phyloP scores from a whole-genome alignment of 2,329 filamentous ascomycete genomes.

The Venturia carpophila region DNA sequence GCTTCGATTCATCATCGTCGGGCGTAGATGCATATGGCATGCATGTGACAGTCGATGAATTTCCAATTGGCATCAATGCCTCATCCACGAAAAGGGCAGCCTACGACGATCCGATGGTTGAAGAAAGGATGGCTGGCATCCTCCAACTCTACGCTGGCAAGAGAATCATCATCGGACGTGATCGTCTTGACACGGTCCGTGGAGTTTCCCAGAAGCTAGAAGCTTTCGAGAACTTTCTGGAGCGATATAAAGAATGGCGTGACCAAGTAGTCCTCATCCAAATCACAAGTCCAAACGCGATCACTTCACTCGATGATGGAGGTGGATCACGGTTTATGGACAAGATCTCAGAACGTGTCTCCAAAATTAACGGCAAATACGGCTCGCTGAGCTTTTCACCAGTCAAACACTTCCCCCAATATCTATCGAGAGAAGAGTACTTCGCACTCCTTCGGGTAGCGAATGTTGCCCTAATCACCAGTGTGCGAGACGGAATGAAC shows the following conservation, averaged over 20 bases:
- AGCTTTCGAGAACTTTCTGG: constrained; percentile 87
- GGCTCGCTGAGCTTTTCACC: constrained; percentile 84
- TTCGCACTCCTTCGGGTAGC: constrained; percentile 86
- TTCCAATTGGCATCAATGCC: constrained; percentile 92
- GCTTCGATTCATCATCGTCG: constrained; percentile 77
- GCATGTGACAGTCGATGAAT: constrained; percentile 84
- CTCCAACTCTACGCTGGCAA: constrained; percentile 75
- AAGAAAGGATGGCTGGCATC: constrained; percentile 64
- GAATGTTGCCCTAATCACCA: constrained; percentile 90
- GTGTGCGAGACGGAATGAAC: constrained; percentile 95
- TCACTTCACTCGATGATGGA: constrained; percentile 4
- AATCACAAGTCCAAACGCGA: constrained; percentile 71
- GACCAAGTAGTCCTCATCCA: constrained; percentile 91
- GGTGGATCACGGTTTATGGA: constrained; percentile 75
- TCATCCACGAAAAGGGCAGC: constrained; percentile 66
- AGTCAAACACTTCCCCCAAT: constrained; percentile 91
- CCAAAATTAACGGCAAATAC: constrained; percentile 83
- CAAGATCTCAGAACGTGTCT: constrained; percentile 83
- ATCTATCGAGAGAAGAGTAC: constrained; percentile 82
- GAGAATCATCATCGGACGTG: constrained; percentile 90
- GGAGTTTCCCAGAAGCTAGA: constrained; percentile 94
- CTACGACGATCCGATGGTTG: constrained; percentile 61
- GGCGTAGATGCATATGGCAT: constrained; percentile 85
- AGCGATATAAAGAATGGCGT: constrained; percentile 83
- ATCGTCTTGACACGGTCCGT: constrained; percentile 85